A percentile compares a stretch with the other conserved stretches of the same genome.
phyloP scores from a whole-genome alignment of 495 filamentous ascomycete species.

The Daldinia vernicosa region DNA sequence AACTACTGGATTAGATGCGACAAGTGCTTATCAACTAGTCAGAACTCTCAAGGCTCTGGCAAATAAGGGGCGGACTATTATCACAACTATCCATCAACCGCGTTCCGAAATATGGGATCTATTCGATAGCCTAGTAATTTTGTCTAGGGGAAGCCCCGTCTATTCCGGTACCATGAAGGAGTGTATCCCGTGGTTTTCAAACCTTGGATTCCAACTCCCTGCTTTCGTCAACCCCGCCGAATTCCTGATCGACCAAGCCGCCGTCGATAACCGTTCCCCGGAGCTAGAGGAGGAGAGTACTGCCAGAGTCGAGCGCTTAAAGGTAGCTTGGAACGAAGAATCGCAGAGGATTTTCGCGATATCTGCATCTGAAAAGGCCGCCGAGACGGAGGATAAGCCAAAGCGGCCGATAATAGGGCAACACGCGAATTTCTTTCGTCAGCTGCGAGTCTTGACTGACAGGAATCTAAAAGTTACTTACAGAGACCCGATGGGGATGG shows the following conservation, averaged over 20 bases:
- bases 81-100: constrained; percentile 78
- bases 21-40: constrained; percentile 77
- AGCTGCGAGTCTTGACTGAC: constrained; percentile 69
- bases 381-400: constrained; percentile 5
- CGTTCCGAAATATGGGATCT: constrained; percentile 79
- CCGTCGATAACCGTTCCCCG: constrained; percentile 70
- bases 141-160: constrained; percentile 69
- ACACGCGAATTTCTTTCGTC: constrained; percentile 62
- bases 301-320: constrained; percentile 63
- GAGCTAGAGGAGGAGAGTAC: constrained; percentile 67
- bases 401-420: constrained; percentile 25
- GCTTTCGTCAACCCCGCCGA: constrained; percentile 78
- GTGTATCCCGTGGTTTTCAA: constrained; percentile 67
- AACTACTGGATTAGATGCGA: constrained; percentile 78
- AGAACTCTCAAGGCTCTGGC: constrained; percentile 72
- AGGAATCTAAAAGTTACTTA: constrained; percentile 72
- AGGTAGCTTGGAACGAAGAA: constrained; percentile 60
- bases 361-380: constrained; percentile 12
- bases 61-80: constrained; percentile 71
- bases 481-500: constrained; percentile 75
- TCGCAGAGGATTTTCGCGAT: constrained; percentile 36
- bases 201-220: constrained; percentile 64
- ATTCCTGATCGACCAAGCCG: constrained; percentile 74
- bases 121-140: constrained; percentile 72
- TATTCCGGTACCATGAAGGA: constrained; percentile 66